phyloP scores from a whole-genome alignment of 179 eudicot species.

The Kewa caespitosa region DNA sequence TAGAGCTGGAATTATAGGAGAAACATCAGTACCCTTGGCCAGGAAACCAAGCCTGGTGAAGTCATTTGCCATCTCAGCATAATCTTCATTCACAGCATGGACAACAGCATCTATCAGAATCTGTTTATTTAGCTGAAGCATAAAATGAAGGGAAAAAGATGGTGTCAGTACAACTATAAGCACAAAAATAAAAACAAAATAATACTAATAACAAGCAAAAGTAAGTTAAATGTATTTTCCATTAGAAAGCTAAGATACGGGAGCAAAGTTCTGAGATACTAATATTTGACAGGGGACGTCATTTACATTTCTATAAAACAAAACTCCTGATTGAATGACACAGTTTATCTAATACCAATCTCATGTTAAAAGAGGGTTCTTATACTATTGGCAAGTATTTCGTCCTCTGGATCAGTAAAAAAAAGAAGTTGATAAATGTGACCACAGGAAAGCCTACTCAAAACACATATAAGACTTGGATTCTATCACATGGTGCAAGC shows the following conservation, averaged over 20 bases:
- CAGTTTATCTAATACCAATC: background rate
- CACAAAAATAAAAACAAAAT: background rate
- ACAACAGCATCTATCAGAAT: slow-evolving; percentile 97
- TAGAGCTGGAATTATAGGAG: slow-evolving; percentile 92
- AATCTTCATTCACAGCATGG: slow-evolving; percentile 98
- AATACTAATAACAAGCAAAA: too few relatives aligned
- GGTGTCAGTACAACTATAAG: background rate
- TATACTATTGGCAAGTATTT: background rate
- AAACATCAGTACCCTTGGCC: slow-evolving; percentile 91
- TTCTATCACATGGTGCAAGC: background rate
- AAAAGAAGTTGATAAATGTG: background rate
- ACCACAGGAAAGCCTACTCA: slow-evolving; percentile 1
- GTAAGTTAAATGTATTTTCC: too few relatives aligned
- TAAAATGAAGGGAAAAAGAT: slow-evolving; percentile 18
- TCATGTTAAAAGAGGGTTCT: background rate
- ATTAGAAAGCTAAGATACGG: background rate
- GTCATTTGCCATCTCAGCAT: slow-evolving; percentile 97
- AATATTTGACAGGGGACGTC: background rate
- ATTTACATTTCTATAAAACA: background rate
- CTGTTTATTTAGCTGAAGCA: slow-evolving; percentile 82
- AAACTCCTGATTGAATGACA: background rate
- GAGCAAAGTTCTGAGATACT: background rate
- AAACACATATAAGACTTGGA: background rate
- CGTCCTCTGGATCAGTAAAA: background rate
- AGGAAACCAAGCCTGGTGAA: slow-evolving; percentile 96